These are phyloP conservation scores for Thermothielavioides terrestris DNA, from an alignment of 495 filamentous ascomycete species.

Conservation along the genomic window DNA sequence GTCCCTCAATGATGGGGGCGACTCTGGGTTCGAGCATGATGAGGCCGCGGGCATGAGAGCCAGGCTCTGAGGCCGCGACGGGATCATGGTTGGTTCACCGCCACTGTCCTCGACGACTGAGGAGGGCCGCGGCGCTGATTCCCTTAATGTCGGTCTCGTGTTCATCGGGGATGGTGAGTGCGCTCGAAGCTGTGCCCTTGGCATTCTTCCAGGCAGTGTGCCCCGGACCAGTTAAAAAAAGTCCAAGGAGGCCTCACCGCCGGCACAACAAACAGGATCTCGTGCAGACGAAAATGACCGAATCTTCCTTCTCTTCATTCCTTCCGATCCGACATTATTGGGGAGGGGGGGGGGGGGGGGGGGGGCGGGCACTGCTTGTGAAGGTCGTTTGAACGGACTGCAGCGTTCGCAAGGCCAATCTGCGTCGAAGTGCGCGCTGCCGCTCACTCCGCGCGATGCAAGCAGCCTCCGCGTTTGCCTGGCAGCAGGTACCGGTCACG, in stretches of 20 bases:
- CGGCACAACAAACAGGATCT: constrained; percentile 8
- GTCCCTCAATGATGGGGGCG: constrained; percentile 74
- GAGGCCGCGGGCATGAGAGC: constrained; percentile 33
- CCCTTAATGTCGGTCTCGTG: constrained; percentile 31
- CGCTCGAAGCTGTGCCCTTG: constrained; percentile 34
- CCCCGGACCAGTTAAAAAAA: constrained; percentile 1
- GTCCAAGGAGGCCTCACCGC: not conserved
- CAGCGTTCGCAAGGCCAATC: constrained; percentile 17
- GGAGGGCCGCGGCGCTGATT: constrained; percentile 29
- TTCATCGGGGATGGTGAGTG: constrained; percentile 32
- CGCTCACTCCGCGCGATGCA: constrained; percentile 19
- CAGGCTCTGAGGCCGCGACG: constrained; percentile 39
- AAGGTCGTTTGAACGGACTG: constrained; percentile 14
- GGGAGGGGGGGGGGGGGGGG: too few species aligned
- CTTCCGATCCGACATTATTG: constrained; percentile 9
- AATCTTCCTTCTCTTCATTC: constrained; percentile 16
- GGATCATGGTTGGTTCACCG: constrained; percentile 37
- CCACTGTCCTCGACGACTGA: constrained; percentile 36
- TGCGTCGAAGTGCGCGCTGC: constrained; percentile 20
- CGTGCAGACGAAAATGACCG: constrained; percentile 7
- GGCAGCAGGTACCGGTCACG: constrained; percentile 13
- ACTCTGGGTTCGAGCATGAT: constrained; percentile 29
- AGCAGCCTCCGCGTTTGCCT: constrained; percentile 17
- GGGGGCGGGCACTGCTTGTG: constrained; percentile 8
- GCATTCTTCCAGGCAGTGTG: constrained; percentile 35